Evolutionary conservation across 306 rosid species (phyloP).

Genomic region (Lathyrus aphaca): DNA sequence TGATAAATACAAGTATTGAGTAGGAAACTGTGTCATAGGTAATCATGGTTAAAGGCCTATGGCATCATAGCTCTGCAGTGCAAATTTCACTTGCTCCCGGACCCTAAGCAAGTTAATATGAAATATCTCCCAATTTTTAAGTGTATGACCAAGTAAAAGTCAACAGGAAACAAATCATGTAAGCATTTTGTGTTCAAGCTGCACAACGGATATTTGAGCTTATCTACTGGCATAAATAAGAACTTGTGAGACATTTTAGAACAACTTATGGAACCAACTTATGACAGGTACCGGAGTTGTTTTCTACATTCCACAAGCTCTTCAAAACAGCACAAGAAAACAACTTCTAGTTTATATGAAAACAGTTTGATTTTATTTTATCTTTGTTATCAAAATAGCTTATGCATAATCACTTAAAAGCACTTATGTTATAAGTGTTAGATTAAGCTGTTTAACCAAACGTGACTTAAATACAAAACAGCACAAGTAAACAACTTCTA

Average conservation of each 20-base stretch:
- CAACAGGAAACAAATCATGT: conserved; percentile 2
- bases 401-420: neutral
- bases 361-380: neutral
- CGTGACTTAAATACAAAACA: neutral
- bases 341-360: neutral
- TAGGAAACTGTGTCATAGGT: neutral
- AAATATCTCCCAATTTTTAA: conserved; percentile 11
- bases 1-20: conserved; percentile 32
- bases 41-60: neutral
- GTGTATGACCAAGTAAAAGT: neutral
- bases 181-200: conserved; percentile 10
- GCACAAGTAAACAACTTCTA: neutral
- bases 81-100: conserved; percentile 10
- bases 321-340: neutral
- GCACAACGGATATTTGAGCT: neutral
- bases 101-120: conserved; percentile 23
- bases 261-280: neutral
- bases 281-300: neutral
- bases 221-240: neutral
- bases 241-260: neutral
- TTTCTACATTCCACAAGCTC: neutral
- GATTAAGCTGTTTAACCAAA: neutral
- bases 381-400: neutral
- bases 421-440: neutral
- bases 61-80: neutral